Base-by-base conservation (phyloP, 2,329 filamentous ascomycete species). In the Nigrospora oryzae region DNA sequence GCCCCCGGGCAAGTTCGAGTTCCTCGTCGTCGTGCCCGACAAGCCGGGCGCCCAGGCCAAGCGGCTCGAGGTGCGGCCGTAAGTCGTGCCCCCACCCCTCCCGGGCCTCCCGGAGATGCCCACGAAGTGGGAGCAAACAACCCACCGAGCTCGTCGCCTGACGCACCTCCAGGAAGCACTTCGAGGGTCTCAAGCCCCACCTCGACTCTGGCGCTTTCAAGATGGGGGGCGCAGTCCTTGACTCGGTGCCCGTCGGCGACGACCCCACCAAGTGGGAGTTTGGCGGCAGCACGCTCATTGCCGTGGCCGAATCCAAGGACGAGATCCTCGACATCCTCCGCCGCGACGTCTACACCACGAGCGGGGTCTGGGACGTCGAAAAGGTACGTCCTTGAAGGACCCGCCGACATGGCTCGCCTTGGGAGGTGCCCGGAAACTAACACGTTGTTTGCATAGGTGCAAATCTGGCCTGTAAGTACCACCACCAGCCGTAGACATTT, bases 311-410 rank as follows among this genome's bases (percentile, higher is more conserved):
- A 49, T 81, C 74, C 10, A 79, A 75, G 55, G 84, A 89, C 51
- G 84, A 89, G 60, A 78, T 87, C 2, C 61, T 83, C 36, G 75
- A 84, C 54, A 58, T 75, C 42, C 61, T 95, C 39, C 77, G 76
- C 62, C 73, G 77, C 40, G 89, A 95, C 66, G 69, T 89, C 11
- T 95, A 95, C 65, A 70, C 74, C 11, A 73, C 67, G 48, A 72
- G 65, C 37, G 86, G 82, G 0, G 89, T 94, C 10, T 95, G 89
- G 89, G 87, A 95, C 69, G 59, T 85, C 47, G 76, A 82, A 33
- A 85, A 85, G 55, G 79, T 79, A 49, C 56, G 61, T 58, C 37
- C n/a, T 31, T 6, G 15, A 5, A n/a, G n/a, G 6, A 23, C 7
- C 14, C n/a, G 11, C 28, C 38, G n/a, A 4, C 8, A 4, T 23